These are phyloP conservation scores for Penicillium canescens DNA, from an alignment of 495 filamentous ascomycete species.

Conservation along the genomic window DNA sequence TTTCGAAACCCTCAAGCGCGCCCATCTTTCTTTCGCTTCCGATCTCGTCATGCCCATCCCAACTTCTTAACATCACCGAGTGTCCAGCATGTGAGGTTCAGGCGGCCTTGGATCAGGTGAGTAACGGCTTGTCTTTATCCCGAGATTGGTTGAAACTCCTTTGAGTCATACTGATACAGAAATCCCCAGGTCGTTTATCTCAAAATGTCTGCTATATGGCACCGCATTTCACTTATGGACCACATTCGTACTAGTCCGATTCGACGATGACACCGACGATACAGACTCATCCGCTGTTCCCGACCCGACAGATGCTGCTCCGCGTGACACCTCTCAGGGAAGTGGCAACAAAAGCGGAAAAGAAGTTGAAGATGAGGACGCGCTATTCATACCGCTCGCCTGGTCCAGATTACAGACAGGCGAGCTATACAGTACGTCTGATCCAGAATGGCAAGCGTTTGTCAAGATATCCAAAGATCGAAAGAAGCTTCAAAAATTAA, in stretches of 20 bases:
- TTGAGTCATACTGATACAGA: slow-evolving; percentile 5
- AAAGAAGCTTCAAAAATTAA: slow-evolving; percentile 45
- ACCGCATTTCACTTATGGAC: slow-evolving; percentile 41
- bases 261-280: slow-evolving; percentile 35
- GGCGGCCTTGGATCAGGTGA: slow-evolving; percentile 42
- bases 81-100: slow-evolving; percentile 39
- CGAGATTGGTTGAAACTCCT: neutral
- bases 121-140: neutral
- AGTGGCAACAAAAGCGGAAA: slow-evolving; percentile 20
- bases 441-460: slow-evolving; percentile 74
- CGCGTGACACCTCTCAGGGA: neutral
- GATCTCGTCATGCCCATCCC: slow-evolving; percentile 13
- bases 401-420: slow-evolving; percentile 49
- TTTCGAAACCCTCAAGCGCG: slow-evolving; percentile 28
- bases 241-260: slow-evolving; percentile 39
- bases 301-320: neutral
- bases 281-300: slow-evolving; percentile 11
- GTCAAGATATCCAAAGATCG: slow-evolving; percentile 55
- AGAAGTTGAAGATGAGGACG: slow-evolving; percentile 35
- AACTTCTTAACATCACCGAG: slow-evolving; percentile 15
- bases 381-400: slow-evolving; percentile 66
- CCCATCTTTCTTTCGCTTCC: slow-evolving; percentile 21
- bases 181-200: slow-evolving; percentile 29
- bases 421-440: slow-evolving; percentile 56
- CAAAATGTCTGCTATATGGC: slow-evolving; percentile 34